Evolutionary conservation across 768 basidiomycete genomes (phyloP).

Genomic region (Calocybe indica): DNA sequence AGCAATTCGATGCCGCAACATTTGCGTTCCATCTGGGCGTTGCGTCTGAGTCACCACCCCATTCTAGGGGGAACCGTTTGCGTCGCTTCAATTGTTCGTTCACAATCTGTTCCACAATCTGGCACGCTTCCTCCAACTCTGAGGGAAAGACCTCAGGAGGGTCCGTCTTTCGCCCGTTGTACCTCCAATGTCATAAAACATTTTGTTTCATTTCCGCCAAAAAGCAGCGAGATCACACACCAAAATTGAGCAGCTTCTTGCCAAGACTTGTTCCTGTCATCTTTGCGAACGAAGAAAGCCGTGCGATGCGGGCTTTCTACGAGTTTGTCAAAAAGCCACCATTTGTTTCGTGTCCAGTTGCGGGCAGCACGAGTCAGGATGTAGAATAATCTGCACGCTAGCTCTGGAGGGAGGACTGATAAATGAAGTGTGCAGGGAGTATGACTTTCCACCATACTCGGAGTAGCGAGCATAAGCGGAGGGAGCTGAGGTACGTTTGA

Average conservation of each 20-base stretch:
- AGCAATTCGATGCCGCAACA: constrained; percentile 82
- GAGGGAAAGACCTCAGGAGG: constrained; percentile 52
- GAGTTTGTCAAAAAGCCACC: constrained; percentile 79
- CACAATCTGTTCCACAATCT: constrained; percentile 61
- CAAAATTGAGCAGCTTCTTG: constrained; percentile 73
- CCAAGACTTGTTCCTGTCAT: constrained; percentile 40
- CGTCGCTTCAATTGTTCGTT: constrained; percentile 65
- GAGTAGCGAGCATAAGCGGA: constrained; percentile 60
- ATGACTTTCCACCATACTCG: constrained; percentile 59
- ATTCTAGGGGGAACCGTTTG: constrained; percentile 59
- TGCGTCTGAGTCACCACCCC: constrained; percentile 33
- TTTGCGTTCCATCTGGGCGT: constrained; percentile 63
- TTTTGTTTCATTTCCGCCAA: not conserved
- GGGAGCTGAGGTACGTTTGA: constrained; percentile 33
- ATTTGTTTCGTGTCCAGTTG: constrained; percentile 67
- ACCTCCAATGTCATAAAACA: constrained; percentile 40
- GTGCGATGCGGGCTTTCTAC: constrained; percentile 86
- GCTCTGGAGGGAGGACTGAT: constrained; percentile 63
- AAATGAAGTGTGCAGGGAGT: constrained; percentile 73
- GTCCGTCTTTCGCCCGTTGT: constrained; percentile 65
- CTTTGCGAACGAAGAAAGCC: constrained; percentile 62
- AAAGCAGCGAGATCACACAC: constrained; percentile 27
- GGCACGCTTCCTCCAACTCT: constrained; percentile 76
- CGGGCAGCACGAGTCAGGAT: constrained; percentile 58
- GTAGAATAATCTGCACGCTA: constrained; percentile 73